Base-by-base conservation (phyloP, 805 yeast genomes). In the Ogataea neopini region DNA sequence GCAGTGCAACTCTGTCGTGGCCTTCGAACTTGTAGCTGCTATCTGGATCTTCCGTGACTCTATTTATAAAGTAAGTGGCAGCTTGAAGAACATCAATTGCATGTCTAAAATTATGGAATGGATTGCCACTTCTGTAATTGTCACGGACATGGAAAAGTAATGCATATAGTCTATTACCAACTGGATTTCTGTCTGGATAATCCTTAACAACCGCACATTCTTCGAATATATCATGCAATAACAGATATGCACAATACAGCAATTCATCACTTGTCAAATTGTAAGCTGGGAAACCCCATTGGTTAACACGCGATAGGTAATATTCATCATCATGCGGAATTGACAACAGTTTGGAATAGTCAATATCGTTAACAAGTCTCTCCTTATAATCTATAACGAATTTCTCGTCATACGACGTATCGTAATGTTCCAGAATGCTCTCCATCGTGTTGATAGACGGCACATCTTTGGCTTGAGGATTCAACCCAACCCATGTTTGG, bases 21-120 rank as follows among this genome's bases (percentile, higher is more conserved):
- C 43, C 23, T 8, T 45, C 18, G 26, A 62, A 54, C 28, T 43
- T 38, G 34, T 55, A 33, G 29, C 35, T 18, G 43, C 39, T 54
- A 10, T 49, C 37, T 7, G 46, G 18, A 34, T 52, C 48, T 6
- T 45, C 32, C 6, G 29, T 17, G 6, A 64, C 29, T 18, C 36
- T 28, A 3, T 35, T 30, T 10, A 84, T 70, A 49, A 84, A 80
- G 63, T 76, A 84, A 70, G 86, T 84, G 26, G 92, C 81, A 2
- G 96, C 96, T 68, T 94, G 99, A 61, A 91, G 70, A 7, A 94
- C 99, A 68, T 94, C 99, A 14, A 89, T 86, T 0, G 96, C 97
- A 68, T 94, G 99, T 56, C 96, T 79, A 63, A 91, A 94, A 68
- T 92, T 91, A 71, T 94, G 99, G 72, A 92, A 94, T 14, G 92